Evolutionary conservation across 495 filamentous ascomycete species (phyloP).

Genomic region (Cenococcum geophilum): DNA sequence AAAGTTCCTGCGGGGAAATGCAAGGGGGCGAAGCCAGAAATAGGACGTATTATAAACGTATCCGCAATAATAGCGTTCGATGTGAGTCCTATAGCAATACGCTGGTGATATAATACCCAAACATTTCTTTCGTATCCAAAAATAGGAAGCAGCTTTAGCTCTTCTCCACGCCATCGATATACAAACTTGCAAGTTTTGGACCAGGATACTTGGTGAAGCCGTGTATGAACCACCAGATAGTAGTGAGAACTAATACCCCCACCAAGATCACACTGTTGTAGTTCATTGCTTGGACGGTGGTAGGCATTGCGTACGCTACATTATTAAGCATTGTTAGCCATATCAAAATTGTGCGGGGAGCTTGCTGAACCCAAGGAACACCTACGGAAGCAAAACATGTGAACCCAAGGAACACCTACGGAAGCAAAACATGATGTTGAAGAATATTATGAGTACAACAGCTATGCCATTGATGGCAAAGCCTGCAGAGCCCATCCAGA

Average conservation of each 20-base stretch:
- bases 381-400: slow-evolving; percentile 34
- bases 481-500: slow-evolving; percentile 49
- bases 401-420: slow-evolving; percentile 18
- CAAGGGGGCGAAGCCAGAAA: too few species aligned
- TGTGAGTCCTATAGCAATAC: too few species aligned
- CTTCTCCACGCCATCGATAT: slow-evolving; percentile 36
- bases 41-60: too few species aligned
- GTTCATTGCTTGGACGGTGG: slow-evolving; percentile 29
- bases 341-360: too few species aligned
- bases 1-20: too few species aligned
- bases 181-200: slow-evolving; percentile 49
- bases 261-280: slow-evolving; percentile 42
- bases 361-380: not conserved
- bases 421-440: slow-evolving; percentile 34
- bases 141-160: too few species aligned
- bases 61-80: too few species aligned
- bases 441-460: slow-evolving; percentile 31
- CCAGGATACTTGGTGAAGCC: slow-evolving; percentile 52
- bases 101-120: too few species aligned
- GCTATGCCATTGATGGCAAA: slow-evolving; percentile 22
- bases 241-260: slow-evolving; percentile 39
- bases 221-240: slow-evolving; percentile 61
- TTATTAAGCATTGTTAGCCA: not conserved
- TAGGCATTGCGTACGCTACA: slow-evolving; percentile 24
- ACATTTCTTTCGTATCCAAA: too few species aligned